Conservation (phyloP, 768 basidiomycete genomes). For the Suillus clintonianus region DNA sequence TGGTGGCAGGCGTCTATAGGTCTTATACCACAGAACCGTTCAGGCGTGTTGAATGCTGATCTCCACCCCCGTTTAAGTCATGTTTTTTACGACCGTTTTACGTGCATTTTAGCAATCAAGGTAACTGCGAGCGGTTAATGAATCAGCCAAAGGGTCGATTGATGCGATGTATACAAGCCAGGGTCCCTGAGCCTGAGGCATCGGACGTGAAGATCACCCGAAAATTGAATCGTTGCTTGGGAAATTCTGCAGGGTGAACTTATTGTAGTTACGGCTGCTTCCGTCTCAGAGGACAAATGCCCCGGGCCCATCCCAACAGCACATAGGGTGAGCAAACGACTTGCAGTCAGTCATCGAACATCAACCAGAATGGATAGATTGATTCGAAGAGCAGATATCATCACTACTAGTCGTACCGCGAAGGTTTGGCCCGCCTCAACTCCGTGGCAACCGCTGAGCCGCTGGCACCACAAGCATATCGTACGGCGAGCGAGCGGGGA, state of each 20-base stretch:
- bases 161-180: neutral
- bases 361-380: neutral
- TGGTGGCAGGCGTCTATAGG: slow-evolving; percentile 6
- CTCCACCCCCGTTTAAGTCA: slow-evolving; percentile 14
- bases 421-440: neutral
- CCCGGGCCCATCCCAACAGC: neutral
- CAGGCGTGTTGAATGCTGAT: slow-evolving; percentile 26
- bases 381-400: neutral
- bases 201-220: neutral
- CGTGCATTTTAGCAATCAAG: neutral
- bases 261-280: neutral
- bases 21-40: slow-evolving; percentile 30
- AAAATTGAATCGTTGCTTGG: neutral
- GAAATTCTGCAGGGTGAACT: neutral
- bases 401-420: neutral
- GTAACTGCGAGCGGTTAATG: neutral
- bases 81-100: neutral
- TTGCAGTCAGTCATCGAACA: neutral
- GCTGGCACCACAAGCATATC: neutral
- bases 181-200: neutral
- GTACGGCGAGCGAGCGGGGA: neutral
- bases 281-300: neutral
- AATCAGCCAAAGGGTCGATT: neutral
- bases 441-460: neutral
- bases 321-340: neutral